These are phyloP conservation scores for Oxytropis ochrocephala DNA, from an alignment of 306 rosid genomes.

Conservation along the genomic window DNA sequence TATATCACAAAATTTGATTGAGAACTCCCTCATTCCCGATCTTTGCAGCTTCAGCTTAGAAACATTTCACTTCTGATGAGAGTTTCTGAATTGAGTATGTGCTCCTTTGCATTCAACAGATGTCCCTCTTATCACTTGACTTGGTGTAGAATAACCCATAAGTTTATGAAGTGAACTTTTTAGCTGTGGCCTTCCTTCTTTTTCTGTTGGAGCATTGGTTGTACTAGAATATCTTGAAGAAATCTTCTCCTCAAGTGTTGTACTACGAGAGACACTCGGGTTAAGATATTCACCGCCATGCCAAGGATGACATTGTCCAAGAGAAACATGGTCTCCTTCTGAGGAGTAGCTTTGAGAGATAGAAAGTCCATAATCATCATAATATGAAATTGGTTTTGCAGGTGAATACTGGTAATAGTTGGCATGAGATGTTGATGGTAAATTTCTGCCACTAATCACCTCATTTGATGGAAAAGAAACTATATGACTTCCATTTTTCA, in stretches of 20 bases:
- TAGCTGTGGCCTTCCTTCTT: slow-evolving; percentile 12
- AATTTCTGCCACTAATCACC: slow-evolving; percentile 17
- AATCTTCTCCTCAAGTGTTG: slow-evolving; percentile 27
- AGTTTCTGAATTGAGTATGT: slow-evolving; percentile 18
- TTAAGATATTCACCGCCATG: slow-evolving; percentile 23
- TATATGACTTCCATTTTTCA: slow-evolving; percentile 46
- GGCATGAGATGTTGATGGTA: slow-evolving; percentile 32
- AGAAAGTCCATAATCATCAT: slow-evolving; percentile 50
- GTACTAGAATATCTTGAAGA: slow-evolving; percentile 30
- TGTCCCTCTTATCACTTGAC: slow-evolving; percentile 51
- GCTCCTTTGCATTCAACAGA: slow-evolving; percentile 21
- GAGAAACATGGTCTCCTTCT: slow-evolving; percentile 40
- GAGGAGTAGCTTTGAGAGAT: slow-evolving; percentile 51
- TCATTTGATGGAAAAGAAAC: slow-evolving; percentile 32
- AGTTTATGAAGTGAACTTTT: slow-evolving; percentile 63
- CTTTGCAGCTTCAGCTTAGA: neutral
- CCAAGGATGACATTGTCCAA: slow-evolving; percentile 25
- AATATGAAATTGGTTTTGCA: slow-evolving; percentile 48
- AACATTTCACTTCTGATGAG: neutral
- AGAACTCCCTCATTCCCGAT: neutral
- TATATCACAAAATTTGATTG: neutral
- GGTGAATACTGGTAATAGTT: slow-evolving; percentile 19
- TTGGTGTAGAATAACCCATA: slow-evolving; percentile 81
- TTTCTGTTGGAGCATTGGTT: slow-evolving; percentile 33
- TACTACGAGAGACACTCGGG: slow-evolving; percentile 14